Conservation (phyloP, 2,329 filamentous ascomycete species). For the Aspergillus ustus region DNA sequence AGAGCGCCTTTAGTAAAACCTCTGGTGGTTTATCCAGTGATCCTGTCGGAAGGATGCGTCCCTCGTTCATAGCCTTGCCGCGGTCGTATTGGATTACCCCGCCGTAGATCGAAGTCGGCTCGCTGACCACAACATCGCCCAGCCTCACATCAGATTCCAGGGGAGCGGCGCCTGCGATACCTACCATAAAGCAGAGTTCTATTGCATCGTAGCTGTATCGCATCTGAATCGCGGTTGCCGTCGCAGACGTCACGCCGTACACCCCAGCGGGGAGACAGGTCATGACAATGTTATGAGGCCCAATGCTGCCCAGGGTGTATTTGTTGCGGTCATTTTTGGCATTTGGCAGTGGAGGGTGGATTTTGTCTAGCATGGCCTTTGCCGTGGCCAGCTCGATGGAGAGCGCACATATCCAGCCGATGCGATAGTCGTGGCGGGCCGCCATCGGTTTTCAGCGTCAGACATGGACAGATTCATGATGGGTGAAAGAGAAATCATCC, state of each 20-base stretch:
- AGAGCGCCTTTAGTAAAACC: background rate
- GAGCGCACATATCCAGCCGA: background rate
- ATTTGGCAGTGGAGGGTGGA: background rate
- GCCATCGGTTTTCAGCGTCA: slow-evolving; percentile 31
- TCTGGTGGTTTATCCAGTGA: slow-evolving; percentile 8
- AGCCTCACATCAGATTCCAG: slow-evolving; percentile 20
- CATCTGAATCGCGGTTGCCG: slow-evolving; percentile 18
- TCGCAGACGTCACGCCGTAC: slow-evolving; percentile 2
- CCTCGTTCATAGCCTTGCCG: slow-evolving; percentile 3
- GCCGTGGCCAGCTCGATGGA: background rate
- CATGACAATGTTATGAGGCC: slow-evolving; percentile 3
- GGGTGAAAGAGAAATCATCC: slow-evolving; percentile 48
- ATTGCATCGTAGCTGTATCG: slow-evolving; percentile 29
- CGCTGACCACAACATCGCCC: slow-evolving; percentile 6
- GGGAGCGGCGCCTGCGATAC: slow-evolving; percentile 37
- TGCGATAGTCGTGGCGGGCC: too few relatives aligned
- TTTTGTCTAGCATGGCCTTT: slow-evolving; percentile 1
- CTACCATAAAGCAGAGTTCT: slow-evolving; percentile 33
- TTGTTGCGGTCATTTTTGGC: background rate
- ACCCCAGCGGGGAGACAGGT: slow-evolving; percentile 2
- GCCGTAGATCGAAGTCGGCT: background rate
- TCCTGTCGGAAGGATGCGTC: background rate
- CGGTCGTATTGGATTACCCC: slow-evolving; percentile 9
- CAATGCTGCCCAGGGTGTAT: slow-evolving; percentile 5
- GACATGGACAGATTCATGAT: slow-evolving; percentile 31